phyloP scores from a whole-genome alignment of 352 stramenopile species.

The Globisporangium orthogonon region DNA sequence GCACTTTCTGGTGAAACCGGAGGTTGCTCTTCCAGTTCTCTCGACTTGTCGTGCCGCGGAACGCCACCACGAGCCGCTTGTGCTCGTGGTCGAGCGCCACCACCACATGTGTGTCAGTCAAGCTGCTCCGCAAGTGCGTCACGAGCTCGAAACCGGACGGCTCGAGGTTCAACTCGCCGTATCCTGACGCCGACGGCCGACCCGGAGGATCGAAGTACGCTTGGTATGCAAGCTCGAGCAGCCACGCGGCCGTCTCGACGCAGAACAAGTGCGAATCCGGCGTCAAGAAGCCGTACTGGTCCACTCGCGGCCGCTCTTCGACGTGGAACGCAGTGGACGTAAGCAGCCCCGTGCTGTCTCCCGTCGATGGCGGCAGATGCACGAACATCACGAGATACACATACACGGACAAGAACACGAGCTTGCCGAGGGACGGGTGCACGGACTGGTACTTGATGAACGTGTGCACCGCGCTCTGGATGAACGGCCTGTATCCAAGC shows the following conservation, averaged over 20 bases:
- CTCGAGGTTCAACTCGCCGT: conserved; percentile 68
- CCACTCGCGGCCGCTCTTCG: conserved; percentile 49
- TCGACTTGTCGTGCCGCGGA: conserved; percentile 81
- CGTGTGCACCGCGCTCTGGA: conserved; percentile 61
- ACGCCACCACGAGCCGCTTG: conserved; percentile 77
- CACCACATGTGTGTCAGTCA: conserved; percentile 75
- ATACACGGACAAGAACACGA: conserved; percentile 78
- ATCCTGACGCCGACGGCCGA: conserved; percentile 66
- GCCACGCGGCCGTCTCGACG: conserved; percentile 76
- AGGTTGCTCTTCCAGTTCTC: conserved; percentile 89
- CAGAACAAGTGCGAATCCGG: conserved; percentile 80
- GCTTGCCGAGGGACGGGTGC: conserved; percentile 50
- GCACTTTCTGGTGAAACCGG: conserved; percentile 68
- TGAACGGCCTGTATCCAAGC: conserved; percentile 58
- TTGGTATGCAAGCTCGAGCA: conserved; percentile 82
- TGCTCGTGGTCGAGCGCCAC: conserved; percentile 45
- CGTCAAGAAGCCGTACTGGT: conserved; percentile 57
- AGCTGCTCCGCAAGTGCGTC: conserved; percentile 62
- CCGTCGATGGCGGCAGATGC: conserved; percentile 54
- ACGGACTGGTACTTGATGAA: conserved; percentile 54
- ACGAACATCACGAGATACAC: conserved; percentile 84
- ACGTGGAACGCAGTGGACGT: conserved; percentile 70
- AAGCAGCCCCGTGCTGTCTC: conserved; percentile 40
- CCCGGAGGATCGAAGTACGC: conserved; percentile 83
- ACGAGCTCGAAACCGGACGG: conserved; percentile 78